These are phyloP conservation scores for Phytopythium litorale DNA, from an alignment of 352 stramenopile species.

Conservation along the genomic window DNA sequence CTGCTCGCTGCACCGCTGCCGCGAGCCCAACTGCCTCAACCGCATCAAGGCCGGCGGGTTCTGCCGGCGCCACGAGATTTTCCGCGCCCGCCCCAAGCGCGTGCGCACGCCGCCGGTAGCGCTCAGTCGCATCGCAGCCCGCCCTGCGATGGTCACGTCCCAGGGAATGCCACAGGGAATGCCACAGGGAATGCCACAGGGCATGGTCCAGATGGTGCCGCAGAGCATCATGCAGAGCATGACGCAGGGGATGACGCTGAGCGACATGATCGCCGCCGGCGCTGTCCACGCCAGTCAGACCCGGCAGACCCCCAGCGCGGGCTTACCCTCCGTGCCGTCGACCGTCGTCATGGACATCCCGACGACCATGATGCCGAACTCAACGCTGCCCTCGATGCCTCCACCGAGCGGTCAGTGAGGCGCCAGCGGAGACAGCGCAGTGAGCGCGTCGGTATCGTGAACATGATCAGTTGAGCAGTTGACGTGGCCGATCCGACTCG, in stretches of 20 bases:
- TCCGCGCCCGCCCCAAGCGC: slow-evolving; percentile 8
- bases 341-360: background rate
- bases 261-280: background rate
- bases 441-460: background rate
- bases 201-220: background rate
- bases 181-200: background rate
- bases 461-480: background rate
- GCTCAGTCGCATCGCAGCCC: background rate
- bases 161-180: background rate
- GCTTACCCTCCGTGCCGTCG: background rate
- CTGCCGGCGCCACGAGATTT: slow-evolving; percentile 28
- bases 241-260: slow-evolving; percentile 1
- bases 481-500: background rate
- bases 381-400: background rate
- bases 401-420: background rate
- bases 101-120: background rate
- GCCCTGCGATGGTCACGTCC: background rate
- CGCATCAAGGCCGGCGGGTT: slow-evolving; percentile 20
- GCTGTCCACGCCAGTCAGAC: background rate
- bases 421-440: background rate
- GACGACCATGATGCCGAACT: background rate
- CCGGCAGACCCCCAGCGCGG: background rate
- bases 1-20: slow-evolving; percentile 31
- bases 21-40: slow-evolving; percentile 24
- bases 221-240: background rate